Evolutionary conservation across 2,329 filamentous ascomycete genomes (phyloP), one percentile per base, ranked within the genome.

Genomic region (Neopestalotiopsis rosae): DNA sequence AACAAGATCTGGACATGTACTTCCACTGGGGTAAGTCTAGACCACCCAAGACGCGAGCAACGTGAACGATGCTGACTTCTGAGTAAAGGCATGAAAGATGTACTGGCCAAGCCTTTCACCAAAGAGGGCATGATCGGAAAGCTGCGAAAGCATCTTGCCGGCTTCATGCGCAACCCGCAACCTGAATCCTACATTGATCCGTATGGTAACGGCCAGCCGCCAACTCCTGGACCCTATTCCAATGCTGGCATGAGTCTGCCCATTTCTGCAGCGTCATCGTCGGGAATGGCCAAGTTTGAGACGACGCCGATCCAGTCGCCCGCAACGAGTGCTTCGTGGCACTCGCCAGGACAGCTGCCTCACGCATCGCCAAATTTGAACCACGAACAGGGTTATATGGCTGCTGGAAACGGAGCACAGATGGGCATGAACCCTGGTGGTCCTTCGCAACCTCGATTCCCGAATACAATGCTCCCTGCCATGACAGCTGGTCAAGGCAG

Each of bases 61-160:
- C 45, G 49, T 34, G 52, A 30, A 4, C 52, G 64, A n/a, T 69
- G 71, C 72, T 72, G 68, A 69, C 42, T 34, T 61, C 7, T 2
- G 42, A 3, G 24, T 28, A 6, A 74, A 97, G 95, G 95, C 58
- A 98, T 99, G 95, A 97, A 97, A 77, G 96, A 97, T 77, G 95
- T 99, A 20, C 84, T 99, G 70, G 95, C 96, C 0, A 99, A 99
- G 78, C 96, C 96, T 0, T 99, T 99, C 79, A 99, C 96, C 4
- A 92, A 92, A 75, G 92, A 94, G 73, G 93, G 92, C 52, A 93
- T 96, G 84, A 87, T 94, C 68, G 90, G 92, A 72, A 92, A 97
- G 82, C 86, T 99, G 38, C 93, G 96, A 80, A 97, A 95, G 77
- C 94, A 98, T 77, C 85, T 98, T 64, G 87, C 89, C n/a, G 92